Conservation (phyloP, 1,139 yeast species). For the Saccharomyces hybrid region DNA sequence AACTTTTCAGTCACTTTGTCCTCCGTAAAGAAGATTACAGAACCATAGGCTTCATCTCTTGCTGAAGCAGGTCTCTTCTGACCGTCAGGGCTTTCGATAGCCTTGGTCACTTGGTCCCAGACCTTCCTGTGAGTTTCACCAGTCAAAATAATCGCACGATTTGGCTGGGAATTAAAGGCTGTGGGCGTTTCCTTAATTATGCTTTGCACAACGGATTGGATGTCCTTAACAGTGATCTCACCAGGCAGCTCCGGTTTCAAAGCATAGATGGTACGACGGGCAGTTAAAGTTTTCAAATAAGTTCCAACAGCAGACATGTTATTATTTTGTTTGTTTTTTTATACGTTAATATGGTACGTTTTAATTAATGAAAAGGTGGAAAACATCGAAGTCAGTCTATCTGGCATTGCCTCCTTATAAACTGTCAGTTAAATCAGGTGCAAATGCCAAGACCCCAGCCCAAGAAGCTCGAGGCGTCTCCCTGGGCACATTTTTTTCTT, state of each 20-base stretch:
- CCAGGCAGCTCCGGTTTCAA: slow-evolving; percentile 36
- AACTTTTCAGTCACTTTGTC: slow-evolving; percentile 32
- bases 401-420: background rate
- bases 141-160: slow-evolving; percentile 38
- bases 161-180: slow-evolving; percentile 41
- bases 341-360: background rate
- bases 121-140: slow-evolving; percentile 39
- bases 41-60: slow-evolving; percentile 40
- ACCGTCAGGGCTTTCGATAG: slow-evolving; percentile 33
- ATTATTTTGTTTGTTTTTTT: too few species aligned
- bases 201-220: slow-evolving; percentile 33
- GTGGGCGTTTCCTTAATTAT: slow-evolving; percentile 40
- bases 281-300: slow-evolving; percentile 29
- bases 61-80: slow-evolving; percentile 37
- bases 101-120: slow-evolving; percentile 36
- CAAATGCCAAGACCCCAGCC: background rate
- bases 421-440: background rate
- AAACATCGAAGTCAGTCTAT: background rate
- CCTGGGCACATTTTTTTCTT: background rate
- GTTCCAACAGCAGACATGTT: slow-evolving; percentile 23
- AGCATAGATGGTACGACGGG: slow-evolving; percentile 37
- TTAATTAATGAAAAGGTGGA: background rate
- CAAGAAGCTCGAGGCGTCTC: background rate
- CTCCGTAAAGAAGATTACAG: slow-evolving; percentile 42
- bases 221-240: slow-evolving; percentile 32